Percentiles rank a stretch among this genome's conserved stretches.
Evolutionary conservation across 768 basidiomycete genomes (phyloP).

Genomic region (Suillus weaverae): DNA sequence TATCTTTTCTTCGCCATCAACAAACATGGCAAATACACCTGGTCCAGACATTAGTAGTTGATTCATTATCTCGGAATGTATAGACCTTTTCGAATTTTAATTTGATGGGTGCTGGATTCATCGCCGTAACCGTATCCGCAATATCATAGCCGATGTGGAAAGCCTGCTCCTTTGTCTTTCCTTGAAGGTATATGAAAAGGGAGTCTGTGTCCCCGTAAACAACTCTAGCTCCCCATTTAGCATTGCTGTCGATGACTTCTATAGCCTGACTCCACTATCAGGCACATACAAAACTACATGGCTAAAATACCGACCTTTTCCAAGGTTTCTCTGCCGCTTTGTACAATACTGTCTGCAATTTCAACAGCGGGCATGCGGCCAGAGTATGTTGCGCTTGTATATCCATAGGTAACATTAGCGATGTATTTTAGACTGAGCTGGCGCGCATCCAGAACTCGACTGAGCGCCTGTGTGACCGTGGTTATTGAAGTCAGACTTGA

Average conservation of each 20-base stretch:
- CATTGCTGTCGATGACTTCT: slow-evolving; percentile 66
- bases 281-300: background rate
- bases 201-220: slow-evolving; percentile 99
- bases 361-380: slow-evolving; percentile 99
- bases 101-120: slow-evolving; percentile 90
- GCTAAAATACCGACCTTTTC: slow-evolving; percentile 65
- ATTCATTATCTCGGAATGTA: background rate
- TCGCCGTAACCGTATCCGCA: slow-evolving; percentile 78
- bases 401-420: slow-evolving; percentile 93
- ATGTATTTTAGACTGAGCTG: slow-evolving; percentile 95
- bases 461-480: slow-evolving; percentile 54
- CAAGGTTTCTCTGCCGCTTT: slow-evolving; percentile 91
- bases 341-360: slow-evolving; percentile 97
- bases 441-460: slow-evolving; percentile 80
- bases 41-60: background rate
- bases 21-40: slow-evolving; percentile 95
- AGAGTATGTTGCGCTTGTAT: slow-evolving; percentile 91
- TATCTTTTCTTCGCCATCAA: slow-evolving; percentile 99
- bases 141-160: slow-evolving; percentile 94
- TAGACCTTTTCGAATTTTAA: slow-evolving; percentile 96
- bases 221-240: slow-evolving; percentile 88
- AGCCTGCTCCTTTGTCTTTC: slow-evolving; percentile 90
- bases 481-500: slow-evolving; percentile 6
- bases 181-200: slow-evolving; percentile 86
- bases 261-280: slow-evolving; percentile 63